Evolutionary conservation across 2,329 filamentous ascomycete genomes (phyloP).

Genomic region (Aspergillus felis): DNA sequence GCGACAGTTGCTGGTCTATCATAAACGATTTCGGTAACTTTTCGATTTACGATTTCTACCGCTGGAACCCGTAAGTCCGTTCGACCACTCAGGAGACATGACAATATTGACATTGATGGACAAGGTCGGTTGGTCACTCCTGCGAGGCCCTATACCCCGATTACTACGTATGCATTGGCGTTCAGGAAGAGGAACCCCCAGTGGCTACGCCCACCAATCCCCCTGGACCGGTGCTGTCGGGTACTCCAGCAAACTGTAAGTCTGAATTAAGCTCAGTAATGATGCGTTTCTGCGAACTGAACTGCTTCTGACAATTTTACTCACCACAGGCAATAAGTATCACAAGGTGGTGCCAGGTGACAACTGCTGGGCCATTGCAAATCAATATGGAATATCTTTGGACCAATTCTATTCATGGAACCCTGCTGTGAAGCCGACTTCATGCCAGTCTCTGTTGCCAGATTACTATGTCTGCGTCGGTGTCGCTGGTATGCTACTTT

Average conservation of each 20-base stretch:
- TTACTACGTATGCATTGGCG: not conserved
- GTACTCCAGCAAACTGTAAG: not conserved
- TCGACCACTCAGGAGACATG: not conserved
- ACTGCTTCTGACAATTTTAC: not conserved
- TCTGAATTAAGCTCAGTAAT: not conserved
- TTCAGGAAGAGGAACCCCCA: not conserved
- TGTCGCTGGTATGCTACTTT: not conserved
- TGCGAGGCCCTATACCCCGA: not conserved
- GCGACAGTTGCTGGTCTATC: not conserved
- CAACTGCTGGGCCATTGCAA: not conserved
- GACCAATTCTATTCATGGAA: conserved; percentile 2
- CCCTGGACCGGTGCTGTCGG: not conserved
- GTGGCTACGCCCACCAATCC: not conserved
- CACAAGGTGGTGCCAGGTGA: conserved; percentile 1
- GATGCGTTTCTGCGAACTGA: not conserved
- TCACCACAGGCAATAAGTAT: not conserved
- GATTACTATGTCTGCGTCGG: not conserved
- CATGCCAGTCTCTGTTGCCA: not conserved
- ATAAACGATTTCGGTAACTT: not conserved
- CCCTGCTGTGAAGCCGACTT: not conserved
- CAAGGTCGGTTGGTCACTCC: not conserved
- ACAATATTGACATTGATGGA: not conserved
- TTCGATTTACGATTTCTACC: not conserved
- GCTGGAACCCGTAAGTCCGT: not conserved
- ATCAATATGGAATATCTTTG: not conserved